Evolutionary conservation across 441 rosid species (phyloP), one percentile per base, ranked within the genome.

Genomic region (Populus hybrid): DNA sequence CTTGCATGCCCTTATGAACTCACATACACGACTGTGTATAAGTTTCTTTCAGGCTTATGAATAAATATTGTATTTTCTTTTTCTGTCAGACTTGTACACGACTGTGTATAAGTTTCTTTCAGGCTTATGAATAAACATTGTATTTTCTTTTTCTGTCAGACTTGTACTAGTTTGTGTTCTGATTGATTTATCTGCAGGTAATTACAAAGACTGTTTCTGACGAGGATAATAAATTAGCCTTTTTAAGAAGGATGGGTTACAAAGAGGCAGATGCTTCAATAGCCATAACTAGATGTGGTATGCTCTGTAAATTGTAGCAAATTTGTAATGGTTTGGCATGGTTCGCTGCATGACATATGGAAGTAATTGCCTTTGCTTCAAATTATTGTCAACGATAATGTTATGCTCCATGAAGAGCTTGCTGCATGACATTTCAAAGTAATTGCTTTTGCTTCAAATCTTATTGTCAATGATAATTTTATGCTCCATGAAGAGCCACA

Each of bases 271-370:
- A 94, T 82, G 98, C 89, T 77, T 83, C 90, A 79, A 77, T 86
- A 73, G 98, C 99, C 78, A 38, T 92, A 75, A 89, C 91, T 87
- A 90, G 97, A 92, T 94, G 98, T 36, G 99, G 98, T 96, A 61
- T 18, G 89, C 80, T 67, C 76, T 80, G 14, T 75, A 66, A 28
- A 16, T 69, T 14, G 38, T 67, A 57, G 67, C 30, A 38, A 34
- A 21, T 38, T 59, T 73, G 42, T 11, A 40, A 59, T 63, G 64
- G 42, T 57, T 78, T 61, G 38, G 20, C 59, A 50, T 81, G 67
- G 65, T 69, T 46, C 23, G n/a, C 30, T 20, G 5, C 23, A 24
- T 24, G 59, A 18, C 65, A 50, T 67, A 30, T 30, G 26, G 68
- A 65, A 65, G 16, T n/a, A 68, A 32, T 68, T 68, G 23, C 10